These are phyloP conservation scores for Cryphonectria radicalis DNA, from an alignment of 2,329 filamentous ascomycete genomes.

Conservation along the genomic window DNA sequence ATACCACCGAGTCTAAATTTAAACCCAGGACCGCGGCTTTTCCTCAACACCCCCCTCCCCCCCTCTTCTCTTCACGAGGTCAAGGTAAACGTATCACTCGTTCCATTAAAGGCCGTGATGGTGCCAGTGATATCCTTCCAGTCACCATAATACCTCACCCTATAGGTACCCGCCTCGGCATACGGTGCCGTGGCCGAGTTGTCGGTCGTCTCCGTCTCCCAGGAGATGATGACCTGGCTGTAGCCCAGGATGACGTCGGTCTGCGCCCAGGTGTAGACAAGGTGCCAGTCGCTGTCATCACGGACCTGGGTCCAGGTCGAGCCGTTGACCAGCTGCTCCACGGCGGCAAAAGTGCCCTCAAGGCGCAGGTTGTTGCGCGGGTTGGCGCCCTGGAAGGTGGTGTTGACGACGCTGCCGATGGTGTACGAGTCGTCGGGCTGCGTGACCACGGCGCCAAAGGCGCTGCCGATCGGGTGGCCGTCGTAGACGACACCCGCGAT, in stretches of 20 bases:
- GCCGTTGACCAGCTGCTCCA: slow-evolving; percentile 62
- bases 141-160: slow-evolving; percentile 82
- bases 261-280: slow-evolving; percentile 80
- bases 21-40: background rate
- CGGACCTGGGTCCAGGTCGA: slow-evolving; percentile 66
- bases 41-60: no score
- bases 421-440: slow-evolving; percentile 57
- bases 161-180: slow-evolving; percentile 66
- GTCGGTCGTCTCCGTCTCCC: slow-evolving; percentile 73
- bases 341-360: slow-evolving; percentile 75
- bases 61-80: slow-evolving; percentile 15
- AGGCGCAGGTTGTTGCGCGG: slow-evolving; percentile 83
- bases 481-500: slow-evolving; percentile 82
- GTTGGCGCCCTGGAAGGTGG: slow-evolving; percentile 82
- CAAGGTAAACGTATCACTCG: slow-evolving; percentile 38
- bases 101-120: slow-evolving; percentile 63
- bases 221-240: slow-evolving; percentile 75
- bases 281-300: slow-evolving; percentile 81
- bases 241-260: slow-evolving; percentile 71
- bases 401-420: slow-evolving; percentile 63
- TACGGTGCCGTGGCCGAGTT: slow-evolving; percentile 74
- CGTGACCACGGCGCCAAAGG: slow-evolving; percentile 69
- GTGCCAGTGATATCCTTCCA: slow-evolving; percentile 66
- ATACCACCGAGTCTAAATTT: background rate
- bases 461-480: slow-evolving; percentile 63